Base-by-base conservation (phyloP, 2,329 filamentous ascomycete genomes). In the Epichloe gansuensis region DNA sequence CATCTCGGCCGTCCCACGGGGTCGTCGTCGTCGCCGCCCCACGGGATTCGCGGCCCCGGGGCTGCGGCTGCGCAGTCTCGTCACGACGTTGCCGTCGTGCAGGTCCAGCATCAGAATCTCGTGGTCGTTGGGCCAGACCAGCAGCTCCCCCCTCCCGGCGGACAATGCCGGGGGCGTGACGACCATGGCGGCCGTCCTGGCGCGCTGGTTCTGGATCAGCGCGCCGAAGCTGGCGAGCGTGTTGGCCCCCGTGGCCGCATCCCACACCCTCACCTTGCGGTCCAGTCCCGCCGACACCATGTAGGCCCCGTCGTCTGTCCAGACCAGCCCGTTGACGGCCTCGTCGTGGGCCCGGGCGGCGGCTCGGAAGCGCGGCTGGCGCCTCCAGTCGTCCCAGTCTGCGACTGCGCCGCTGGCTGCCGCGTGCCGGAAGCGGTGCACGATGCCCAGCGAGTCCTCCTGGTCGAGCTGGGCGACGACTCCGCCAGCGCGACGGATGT, bases 171-270 rank as follows among this genome's bases (percentile, higher is more conserved):
- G 72, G 0, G 89, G 88, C 0, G 82, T 74, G 8, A 82, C 66
- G 51, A 89, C 68, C 53, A 89, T 80, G 45, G 73, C 74, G 21
- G 79, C 71, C 54, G 76, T 82, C 21, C 77, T 78, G 5, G 84
- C 71, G 58, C 77, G 82, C 57, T 71, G 75, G 64, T 96, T 96
- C 59, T 83, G 84, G 41, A 96, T 76, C 31, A 82, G 76, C 1
- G 90, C 87, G 0, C 89, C 89, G 63, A 96, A 97, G 64, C 85
- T 90, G 0, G 86, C 87, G 5, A 96, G 78, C 0, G 87, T 94
- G 65, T 97, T 96, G 17, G 85, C 85, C 2, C 89, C 89, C 0
- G 81, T 87, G 0, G 75, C 75, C 2, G 86, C 80, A 63, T 95
- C 79, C 91, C 91, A 97, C 1, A 96, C 87, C 4, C 90, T 80